A percentile compares a stretch with the other conserved stretches of the same genome.
These are phyloP conservation scores for Penicillium steckii DNA, from an alignment of 495 filamentous ascomycete species.

Conservation along the genomic window DNA sequence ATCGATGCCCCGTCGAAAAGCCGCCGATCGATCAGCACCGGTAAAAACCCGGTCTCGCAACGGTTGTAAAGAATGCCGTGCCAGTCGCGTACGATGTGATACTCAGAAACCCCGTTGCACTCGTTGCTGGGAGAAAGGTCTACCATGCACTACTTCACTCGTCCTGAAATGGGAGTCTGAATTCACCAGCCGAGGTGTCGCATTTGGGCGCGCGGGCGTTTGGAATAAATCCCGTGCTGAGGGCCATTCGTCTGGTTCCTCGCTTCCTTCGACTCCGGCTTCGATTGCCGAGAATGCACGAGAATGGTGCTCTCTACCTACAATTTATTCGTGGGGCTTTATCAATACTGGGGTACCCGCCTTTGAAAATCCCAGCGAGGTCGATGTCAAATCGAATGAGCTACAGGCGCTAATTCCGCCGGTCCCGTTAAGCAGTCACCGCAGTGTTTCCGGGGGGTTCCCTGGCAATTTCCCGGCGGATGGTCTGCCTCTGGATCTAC, in stretches of 20 bases:
- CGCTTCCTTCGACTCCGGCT: constrained; percentile 12
- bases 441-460: no score
- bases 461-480: background rate
- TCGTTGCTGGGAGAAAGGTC: constrained; percentile 35
- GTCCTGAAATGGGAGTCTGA: constrained; percentile 49
- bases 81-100: constrained; percentile 45
- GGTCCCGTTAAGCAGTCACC: no score
- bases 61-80: constrained; percentile 45
- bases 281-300: constrained; percentile 18
- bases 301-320: constrained; percentile 32
- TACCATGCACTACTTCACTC: constrained; percentile 39
- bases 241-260: constrained; percentile 6
- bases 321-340: constrained; percentile 36
- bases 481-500: background rate
- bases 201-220: constrained; percentile 44
- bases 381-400: constrained; percentile 31
- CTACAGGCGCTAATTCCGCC: constrained; percentile 20
- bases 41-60: constrained; percentile 46
- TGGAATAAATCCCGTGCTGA: constrained; percentile 36
- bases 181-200: constrained; percentile 41
- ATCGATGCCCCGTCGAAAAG: constrained; percentile 45
- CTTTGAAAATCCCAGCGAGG: constrained; percentile 29
- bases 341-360: constrained; percentile 36
- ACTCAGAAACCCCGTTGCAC: constrained; percentile 43
- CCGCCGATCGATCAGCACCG: constrained; percentile 40